Conservation (phyloP, 352 stramenopile genomes). For the Lagenidium giganteum region DNA sequence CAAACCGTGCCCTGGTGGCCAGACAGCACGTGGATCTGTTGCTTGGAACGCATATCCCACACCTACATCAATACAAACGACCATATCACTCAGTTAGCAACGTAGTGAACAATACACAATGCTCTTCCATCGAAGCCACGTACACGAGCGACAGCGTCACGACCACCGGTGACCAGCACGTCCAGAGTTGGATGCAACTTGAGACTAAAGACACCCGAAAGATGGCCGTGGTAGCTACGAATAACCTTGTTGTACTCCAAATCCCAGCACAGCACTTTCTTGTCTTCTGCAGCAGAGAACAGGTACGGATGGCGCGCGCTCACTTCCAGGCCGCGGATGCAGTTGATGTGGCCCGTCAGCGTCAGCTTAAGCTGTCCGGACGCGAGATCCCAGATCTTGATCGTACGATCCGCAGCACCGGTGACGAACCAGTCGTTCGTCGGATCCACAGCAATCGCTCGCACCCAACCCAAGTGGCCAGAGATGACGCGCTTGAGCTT, state of each 20-base stretch:
- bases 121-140: too few species aligned
- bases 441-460: slow-evolving; percentile 96
- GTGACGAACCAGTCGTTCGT: slow-evolving; percentile 99
- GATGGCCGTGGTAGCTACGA: slow-evolving; percentile 99
- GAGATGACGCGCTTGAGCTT: slow-evolving; percentile 97
- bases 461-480: slow-evolving; percentile 96
- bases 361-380: slow-evolving; percentile 98
- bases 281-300: slow-evolving; percentile 98
- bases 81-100: slow-evolving; percentile 20
- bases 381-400: slow-evolving; percentile 98
- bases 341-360: slow-evolving; percentile 98
- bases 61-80: slow-evolving; percentile 40
- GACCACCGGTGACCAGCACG: slow-evolving; percentile 96
- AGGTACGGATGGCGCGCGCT: slow-evolving; percentile 96
- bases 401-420: slow-evolving; percentile 95
- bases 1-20: slow-evolving; percentile 97
- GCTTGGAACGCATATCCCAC: slow-evolving; percentile 99
- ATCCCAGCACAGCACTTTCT: slow-evolving; percentile 99
- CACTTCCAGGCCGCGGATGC: slow-evolving; percentile 96
- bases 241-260: slow-evolving; percentile 99
- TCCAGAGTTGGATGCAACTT: slow-evolving; percentile 98
- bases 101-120: slow-evolving; percentile 31
- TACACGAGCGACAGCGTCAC: slow-evolving; percentile 83
- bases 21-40: slow-evolving; percentile 95
- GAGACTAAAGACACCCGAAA: slow-evolving; percentile 97